Base-by-base conservation (phyloP, 352 stramenopile genomes). In the Phytopythium kandeliae region DNA sequence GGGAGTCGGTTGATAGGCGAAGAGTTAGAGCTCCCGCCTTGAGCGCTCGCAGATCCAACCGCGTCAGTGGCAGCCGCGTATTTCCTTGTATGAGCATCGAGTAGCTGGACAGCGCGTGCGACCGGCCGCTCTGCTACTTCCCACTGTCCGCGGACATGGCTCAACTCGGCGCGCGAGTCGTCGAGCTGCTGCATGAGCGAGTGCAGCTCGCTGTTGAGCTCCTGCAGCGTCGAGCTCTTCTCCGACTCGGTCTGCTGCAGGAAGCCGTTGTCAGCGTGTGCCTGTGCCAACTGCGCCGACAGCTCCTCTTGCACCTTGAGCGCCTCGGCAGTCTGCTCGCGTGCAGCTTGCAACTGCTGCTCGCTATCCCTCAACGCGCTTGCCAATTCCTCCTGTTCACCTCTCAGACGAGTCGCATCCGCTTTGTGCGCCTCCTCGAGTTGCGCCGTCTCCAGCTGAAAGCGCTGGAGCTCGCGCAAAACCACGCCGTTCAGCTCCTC, bases 401-500 rank as follows among this genome's bases (percentile, higher is more conserved):
- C 17, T 26, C 44, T 24, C 24, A 46, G 26, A 3, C 40, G n/a
- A 33, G 2, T 21, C 3, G 30, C 10, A 22, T 33, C 22, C 40
- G 44, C 17, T 28, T 42, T 19, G 19, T 69, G 60, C 22, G 58
- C 48, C 35, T 61, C 60, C 1, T 65, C 55, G 22, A 82, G 48
- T 42, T 58, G 36, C 31, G 70, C 56, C 7, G 66, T 55, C 25
- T 88, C 62, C 16, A 62, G 33, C 31, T 68, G 52, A 19, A 85
- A 78, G 21, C 53, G 65, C 40, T 73, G 56, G 26, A 86, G 57
- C 58, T 89, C 73, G 25, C 59, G 34, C 7, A 65, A 46, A 65
- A 89, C 77, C 0, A 83, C 41, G 7, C 62, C 60, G 47, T 90
- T 90, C 9, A 90, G 63, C 46, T 88, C 71, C 45, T 86, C 71